These are phyloP conservation scores for Gaeumannomyces sp. DNA, from an alignment of 2,329 filamentous ascomycete genomes.

Conservation along the genomic window DNA sequence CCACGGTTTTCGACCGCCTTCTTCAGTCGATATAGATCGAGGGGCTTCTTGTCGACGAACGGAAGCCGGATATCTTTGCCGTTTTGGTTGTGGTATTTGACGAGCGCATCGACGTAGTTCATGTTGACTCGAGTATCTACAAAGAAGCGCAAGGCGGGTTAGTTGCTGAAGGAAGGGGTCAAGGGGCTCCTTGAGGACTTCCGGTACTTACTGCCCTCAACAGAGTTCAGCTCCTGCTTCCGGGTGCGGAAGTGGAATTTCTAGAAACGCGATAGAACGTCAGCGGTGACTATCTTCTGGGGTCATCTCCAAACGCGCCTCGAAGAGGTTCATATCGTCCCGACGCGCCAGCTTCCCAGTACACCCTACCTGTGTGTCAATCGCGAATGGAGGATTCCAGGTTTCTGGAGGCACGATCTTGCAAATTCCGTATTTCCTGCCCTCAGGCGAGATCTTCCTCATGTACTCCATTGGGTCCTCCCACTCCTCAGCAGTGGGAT, in stretches of 20 bases:
- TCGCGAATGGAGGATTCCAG: constrained; percentile 93
- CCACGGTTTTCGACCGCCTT: constrained; percentile 93
- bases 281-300: constrained; percentile 3
- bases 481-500: constrained; percentile 89
- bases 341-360: background rate
- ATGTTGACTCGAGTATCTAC: constrained; percentile 88
- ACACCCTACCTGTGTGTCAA: constrained; percentile 81
- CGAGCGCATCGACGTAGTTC: constrained; percentile 89
- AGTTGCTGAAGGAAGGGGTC: background rate
- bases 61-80: constrained; percentile 89
- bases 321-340: background rate
- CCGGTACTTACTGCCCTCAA: constrained; percentile 79
- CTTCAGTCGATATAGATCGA: constrained; percentile 92
- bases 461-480: constrained; percentile 92
- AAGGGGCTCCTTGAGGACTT: background rate
- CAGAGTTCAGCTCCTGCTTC: constrained; percentile 93
- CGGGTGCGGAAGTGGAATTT: constrained; percentile 95
- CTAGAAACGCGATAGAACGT: constrained; percentile 37
- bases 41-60: constrained; percentile 93
- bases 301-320: background rate
- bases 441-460: constrained; percentile 82
- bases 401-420: constrained; percentile 90
- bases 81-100: constrained; percentile 95
- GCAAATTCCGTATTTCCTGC: constrained; percentile 81
- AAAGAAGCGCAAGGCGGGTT: background rate